Percentiles rank a stretch among this genome's conserved stretches.
Conservation (phyloP, 345 rosid genomes). For the Hypericum androsaemum region DNA sequence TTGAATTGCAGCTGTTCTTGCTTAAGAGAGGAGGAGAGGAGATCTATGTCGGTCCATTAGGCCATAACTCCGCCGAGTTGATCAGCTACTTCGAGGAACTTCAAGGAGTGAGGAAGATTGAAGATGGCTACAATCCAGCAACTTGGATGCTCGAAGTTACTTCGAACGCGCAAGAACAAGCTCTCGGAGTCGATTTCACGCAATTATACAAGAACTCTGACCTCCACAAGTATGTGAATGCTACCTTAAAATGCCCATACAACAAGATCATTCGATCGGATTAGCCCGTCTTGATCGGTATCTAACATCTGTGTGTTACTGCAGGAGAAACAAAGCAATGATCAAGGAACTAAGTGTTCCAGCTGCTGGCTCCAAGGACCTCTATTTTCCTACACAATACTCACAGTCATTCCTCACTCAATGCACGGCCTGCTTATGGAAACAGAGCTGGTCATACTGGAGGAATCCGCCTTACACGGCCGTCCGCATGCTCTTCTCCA, state of each 20-base stretch:
- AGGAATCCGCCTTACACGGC: too few relatives aligned
- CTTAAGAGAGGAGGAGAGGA: conserved; percentile 8
- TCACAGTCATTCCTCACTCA: too few relatives aligned
- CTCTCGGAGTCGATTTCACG: conserved; percentile 7
- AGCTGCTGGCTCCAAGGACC: too few relatives aligned
- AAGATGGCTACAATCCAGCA: conserved; percentile 9
- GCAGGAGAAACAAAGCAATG: conserved; percentile 27
- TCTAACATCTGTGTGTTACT: neutral
- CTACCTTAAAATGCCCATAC: neutral
- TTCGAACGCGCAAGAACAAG: neutral
- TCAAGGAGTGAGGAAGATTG: conserved; percentile 4
- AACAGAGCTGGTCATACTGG: too few relatives aligned
- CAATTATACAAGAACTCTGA: conserved; percentile 4
- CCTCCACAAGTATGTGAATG: neutral
- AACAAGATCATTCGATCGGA: neutral
- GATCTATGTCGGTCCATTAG: conserved; percentile 6
- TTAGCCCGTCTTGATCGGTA: neutral
- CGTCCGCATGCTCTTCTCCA: too few relatives aligned
- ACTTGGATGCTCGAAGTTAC: conserved; percentile 11
- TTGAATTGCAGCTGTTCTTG: neutral
- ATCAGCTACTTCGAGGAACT: conserved; percentile 7
- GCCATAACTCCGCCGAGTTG: neutral
- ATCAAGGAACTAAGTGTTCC: conserved; percentile 10
- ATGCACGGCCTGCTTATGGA: too few relatives aligned
- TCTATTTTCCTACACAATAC: too few relatives aligned